These are phyloP conservation scores for Heliamphora pulchella DNA, from an alignment of 179 eudicot genomes.

Conservation along the genomic window DNA sequence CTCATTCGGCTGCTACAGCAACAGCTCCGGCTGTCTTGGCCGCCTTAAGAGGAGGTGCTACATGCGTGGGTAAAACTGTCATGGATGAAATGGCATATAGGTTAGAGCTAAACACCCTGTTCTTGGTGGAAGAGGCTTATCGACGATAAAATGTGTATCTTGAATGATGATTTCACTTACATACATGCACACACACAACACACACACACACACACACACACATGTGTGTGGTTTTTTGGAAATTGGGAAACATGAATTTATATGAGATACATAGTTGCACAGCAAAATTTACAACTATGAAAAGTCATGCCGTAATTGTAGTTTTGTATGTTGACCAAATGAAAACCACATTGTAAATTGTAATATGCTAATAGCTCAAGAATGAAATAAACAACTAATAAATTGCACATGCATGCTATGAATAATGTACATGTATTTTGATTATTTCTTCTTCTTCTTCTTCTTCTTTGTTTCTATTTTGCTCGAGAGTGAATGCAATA, in stretches of 20 bases:
- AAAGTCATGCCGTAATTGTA: not conserved
- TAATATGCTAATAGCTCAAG: not conserved
- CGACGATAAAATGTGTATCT: not conserved
- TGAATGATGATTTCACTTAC: not conserved
- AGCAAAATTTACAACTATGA: not conserved
- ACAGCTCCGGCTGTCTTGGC: constrained; percentile 64
- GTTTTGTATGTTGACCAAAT: not conserved
- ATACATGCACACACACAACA: too few species aligned
- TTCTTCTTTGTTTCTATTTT: not conserved
- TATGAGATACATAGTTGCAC: not conserved
- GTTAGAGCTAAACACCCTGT: constrained; percentile 24
- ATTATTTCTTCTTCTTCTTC: not conserved
- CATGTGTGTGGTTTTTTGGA: not conserved
- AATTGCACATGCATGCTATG: not conserved
- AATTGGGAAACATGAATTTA: not conserved
- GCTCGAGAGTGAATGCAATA: not conserved
- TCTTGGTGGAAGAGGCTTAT: not conserved
- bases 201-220: too few species aligned
- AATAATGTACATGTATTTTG: not conserved
- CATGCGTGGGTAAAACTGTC: constrained; percentile 75
- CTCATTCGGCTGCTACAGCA: constrained; percentile 60
- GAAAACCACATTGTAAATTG: not conserved
- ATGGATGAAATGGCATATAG: constrained; percentile 99
- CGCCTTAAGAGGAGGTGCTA: constrained; percentile 63
- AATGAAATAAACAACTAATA: not conserved